Percentiles rank a stretch among this genome's conserved stretches.
phyloP scores from a whole-genome alignment of 129 eudicot genomes.

The Deinandra increscens region DNA sequence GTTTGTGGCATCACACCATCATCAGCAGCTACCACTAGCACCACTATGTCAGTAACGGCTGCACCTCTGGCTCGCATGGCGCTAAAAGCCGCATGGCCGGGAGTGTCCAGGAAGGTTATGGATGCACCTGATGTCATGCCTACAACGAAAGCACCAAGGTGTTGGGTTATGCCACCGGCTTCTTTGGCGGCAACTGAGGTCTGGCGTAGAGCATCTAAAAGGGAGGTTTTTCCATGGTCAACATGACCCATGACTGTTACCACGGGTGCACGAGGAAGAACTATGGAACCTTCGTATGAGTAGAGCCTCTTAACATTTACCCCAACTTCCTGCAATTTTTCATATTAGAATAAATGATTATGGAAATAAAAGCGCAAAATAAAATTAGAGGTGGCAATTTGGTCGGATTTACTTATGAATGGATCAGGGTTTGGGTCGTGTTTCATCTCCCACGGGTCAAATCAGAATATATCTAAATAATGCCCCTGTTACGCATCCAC shows the following conservation, averaged over 20 bases:
- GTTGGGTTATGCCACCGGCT: conserved; percentile 97
- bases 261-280: conserved; percentile 77
- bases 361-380: not conserved
- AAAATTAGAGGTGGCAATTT: not conserved
- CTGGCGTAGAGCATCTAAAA: conserved; percentile 81
- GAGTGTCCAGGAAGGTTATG: conserved; percentile 89
- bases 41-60: conserved; percentile 80
- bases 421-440: not conserved
- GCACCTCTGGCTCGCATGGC: conserved; percentile 92
- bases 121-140: conserved; percentile 70
- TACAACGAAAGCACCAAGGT: conserved; percentile 84
- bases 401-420: not conserved
- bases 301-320: conserved; percentile 60
- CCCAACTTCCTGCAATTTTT: conserved; percentile 70
- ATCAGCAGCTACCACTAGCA: conserved; percentile 91
- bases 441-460: not conserved
- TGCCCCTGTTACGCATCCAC: not conserved
- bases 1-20: conserved; percentile 95
- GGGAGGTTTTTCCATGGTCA: conserved; percentile 95
- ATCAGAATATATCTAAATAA: not conserved
- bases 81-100: conserved; percentile 87
- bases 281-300: conserved; percentile 52
- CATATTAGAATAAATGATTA: not conserved
- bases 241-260: conserved; percentile 98
- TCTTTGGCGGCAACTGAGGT: conserved; percentile 87